phyloP scores from a whole-genome alignment of 192 early-diverging fungal species.

The Obelidium mucronatum region DNA sequence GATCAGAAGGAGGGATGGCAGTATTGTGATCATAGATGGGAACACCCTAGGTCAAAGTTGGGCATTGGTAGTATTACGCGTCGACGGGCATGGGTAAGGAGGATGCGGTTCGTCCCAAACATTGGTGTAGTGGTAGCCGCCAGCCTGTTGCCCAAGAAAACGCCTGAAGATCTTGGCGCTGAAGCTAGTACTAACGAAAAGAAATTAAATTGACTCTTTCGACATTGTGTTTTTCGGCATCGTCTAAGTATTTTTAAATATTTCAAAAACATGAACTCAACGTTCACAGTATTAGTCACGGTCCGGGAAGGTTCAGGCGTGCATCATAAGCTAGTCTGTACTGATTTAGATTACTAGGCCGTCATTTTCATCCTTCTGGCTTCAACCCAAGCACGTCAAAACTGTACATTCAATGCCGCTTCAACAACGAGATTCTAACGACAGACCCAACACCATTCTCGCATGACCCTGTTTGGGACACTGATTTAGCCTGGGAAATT shows the following conservation, averaged over 20 bases:
- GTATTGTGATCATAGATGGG: conserved; percentile 76
- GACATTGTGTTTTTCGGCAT: too few relatives aligned
- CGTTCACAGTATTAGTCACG: conserved; percentile 53
- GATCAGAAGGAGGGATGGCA: conserved; percentile 66
- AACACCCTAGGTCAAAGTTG: conserved; percentile 51
- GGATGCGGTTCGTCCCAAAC: conserved; percentile 42
- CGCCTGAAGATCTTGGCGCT: too few relatives aligned
- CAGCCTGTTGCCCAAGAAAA: conserved; percentile 15
- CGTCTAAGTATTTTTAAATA: too few relatives aligned
- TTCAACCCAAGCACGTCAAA: conserved; percentile 28
- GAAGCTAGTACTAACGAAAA: too few relatives aligned
- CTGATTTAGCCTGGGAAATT: conserved; percentile 65
- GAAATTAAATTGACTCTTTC: too few relatives aligned
- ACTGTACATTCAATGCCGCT: conserved; percentile 65
- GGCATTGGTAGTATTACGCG: conserved; percentile 64
- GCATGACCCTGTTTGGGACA: conserved; percentile 60
- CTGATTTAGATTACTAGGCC: background rate
- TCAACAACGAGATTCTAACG: conserved; percentile 69
- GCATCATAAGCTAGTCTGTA: background rate
- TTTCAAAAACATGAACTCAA: too few relatives aligned
- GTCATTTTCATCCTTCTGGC: background rate
- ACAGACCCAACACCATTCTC: conserved; percentile 58
- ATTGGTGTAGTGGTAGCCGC: conserved; percentile 14
- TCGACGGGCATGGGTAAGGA: conserved; percentile 69
- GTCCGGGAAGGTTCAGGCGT: conserved; percentile 48